Conservation (phyloP, 805 yeast species). For the Yarrowia deformans region DNA sequence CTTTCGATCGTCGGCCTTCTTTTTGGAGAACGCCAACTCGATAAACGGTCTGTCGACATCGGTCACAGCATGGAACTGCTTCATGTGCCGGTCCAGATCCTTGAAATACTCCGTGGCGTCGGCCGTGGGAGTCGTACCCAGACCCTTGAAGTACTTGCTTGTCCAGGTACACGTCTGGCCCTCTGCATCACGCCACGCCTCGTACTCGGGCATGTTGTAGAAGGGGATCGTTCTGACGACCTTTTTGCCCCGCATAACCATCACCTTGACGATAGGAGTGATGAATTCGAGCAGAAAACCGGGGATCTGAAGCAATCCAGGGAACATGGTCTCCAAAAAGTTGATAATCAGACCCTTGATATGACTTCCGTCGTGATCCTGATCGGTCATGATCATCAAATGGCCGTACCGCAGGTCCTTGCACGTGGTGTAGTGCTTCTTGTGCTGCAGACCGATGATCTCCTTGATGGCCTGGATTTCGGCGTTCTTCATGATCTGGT, state of each 20-base stretch:
- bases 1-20: conserved; percentile 95
- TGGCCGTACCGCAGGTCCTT: conserved; percentile 89
- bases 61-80: conserved; percentile 80
- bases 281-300: conserved; percentile 93
- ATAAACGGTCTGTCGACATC: conserved; percentile 74
- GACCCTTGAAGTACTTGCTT: conserved; percentile 96
- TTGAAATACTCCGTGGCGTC: conserved; percentile 91
- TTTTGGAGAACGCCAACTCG: conserved; percentile 93
- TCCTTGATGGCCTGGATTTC: conserved; percentile 96
- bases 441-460: conserved; percentile 94
- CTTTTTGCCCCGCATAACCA: conserved; percentile 62
- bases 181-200: conserved; percentile 86
- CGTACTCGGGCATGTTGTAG: conserved; percentile 95
- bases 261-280: conserved; percentile 94
- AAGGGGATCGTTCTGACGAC: conserved; percentile 66
- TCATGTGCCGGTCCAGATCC: conserved; percentile 83
- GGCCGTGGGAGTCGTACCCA: conserved; percentile 87
- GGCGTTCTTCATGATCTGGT: conserved; percentile 88
- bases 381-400: conserved; percentile 99
- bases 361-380: conserved; percentile 99
- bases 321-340: conserved; percentile 91
- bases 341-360: conserved; percentile 95
- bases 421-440: conserved; percentile 76
- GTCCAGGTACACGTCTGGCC: conserved; percentile 80
- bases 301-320: conserved; percentile 88